Base-by-base conservation (phyloP, 768 basidiomycete genomes). In the Cytidiella melzeri region DNA sequence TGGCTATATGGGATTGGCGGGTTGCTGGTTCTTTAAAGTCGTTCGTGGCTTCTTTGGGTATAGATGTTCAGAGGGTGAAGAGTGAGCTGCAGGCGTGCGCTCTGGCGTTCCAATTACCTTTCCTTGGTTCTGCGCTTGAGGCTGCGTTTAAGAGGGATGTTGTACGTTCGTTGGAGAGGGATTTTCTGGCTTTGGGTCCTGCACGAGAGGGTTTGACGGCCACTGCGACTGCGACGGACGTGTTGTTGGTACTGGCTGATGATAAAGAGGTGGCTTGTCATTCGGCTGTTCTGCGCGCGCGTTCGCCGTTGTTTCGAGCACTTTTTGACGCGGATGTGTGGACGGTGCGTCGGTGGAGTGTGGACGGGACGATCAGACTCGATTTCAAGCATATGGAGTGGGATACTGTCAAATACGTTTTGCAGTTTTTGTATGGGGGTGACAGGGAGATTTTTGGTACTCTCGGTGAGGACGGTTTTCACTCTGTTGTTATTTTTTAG, bases 261-360 rank as follows among this genome's bases (percentile, higher is more conserved):
- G 92, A 96, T 56, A 69, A 70, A 43, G 71, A 78, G 1, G 75
- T 96, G 6, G 67, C 62, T 43, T 78, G 77, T 2, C 84, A 95
- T 61, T 92, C 92, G 0, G 62, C 72, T 9, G 64, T 97, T 15
- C 73, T 99, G n/a, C 76, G 91, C 10, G 79, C 91, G 0, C 79
- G 94, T 1, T 92, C 87, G 20, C 75, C 79, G 2, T 86, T 96
- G 58, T 97, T 99, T 61, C 70, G 80, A 9, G 78, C 78, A 26
- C 85, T 99, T 67, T 92, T 95, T 63, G 80, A 81, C 37, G 83
- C 92, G 57, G 68, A 72, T 13, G 88, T 80, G 27, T 99, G 96
- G 94, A 89, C 88, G 11, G 59, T 47, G 21, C 71, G 73, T 30
- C 74, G 92, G 24, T 77, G 81, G 73, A 52, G 63, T 46, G 15